A percentile compares a stretch with the other conserved stretches of the same genome.
These are phyloP conservation scores for Inonotus hispidus DNA, from an alignment of 1,284 basidiomycete species.

Conservation along the genomic window DNA sequence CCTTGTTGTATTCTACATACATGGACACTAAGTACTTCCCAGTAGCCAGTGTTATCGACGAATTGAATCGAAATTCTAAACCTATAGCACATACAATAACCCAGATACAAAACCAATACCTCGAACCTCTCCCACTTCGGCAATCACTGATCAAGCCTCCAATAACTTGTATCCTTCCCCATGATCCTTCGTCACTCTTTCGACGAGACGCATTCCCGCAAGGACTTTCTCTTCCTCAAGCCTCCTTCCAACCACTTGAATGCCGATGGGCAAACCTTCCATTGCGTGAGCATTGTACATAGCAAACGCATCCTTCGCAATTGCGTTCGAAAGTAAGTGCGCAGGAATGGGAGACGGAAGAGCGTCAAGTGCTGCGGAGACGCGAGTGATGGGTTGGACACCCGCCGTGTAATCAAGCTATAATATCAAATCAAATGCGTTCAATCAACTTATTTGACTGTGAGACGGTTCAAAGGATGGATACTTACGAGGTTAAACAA, in stretches of 20 bases:
- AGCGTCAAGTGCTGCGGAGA: conserved; percentile 40
- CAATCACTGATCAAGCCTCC: background rate
- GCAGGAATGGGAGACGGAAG: conserved; percentile 20
- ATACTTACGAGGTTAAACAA: conserved; percentile 38
- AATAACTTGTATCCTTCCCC: background rate
- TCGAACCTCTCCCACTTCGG: background rate
- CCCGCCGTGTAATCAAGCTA: conserved; percentile 56
- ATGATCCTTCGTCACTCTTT: conserved; percentile 16
- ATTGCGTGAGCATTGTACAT: conserved; percentile 56
- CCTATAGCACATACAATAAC: no score
- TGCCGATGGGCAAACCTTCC: conserved; percentile 61
- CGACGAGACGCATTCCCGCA: conserved; percentile 42
- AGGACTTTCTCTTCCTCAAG: conserved; percentile 60
- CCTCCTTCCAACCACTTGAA: conserved; percentile 54
- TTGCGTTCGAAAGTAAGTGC: conserved; percentile 28
- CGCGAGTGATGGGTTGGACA: conserved; percentile 53
- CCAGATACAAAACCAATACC: background rate
- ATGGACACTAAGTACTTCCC: background rate
- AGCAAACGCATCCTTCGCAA: conserved; percentile 35
- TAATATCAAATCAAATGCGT: background rate
- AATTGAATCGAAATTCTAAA: no score
- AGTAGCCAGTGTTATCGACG: no score
- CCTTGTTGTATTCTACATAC: background rate
- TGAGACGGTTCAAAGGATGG: background rate
- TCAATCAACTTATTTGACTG: background rate